Evolutionary conservation across 768 basidiomycete species (phyloP).

Genomic region (Auriscalpium microsporum): DNA sequence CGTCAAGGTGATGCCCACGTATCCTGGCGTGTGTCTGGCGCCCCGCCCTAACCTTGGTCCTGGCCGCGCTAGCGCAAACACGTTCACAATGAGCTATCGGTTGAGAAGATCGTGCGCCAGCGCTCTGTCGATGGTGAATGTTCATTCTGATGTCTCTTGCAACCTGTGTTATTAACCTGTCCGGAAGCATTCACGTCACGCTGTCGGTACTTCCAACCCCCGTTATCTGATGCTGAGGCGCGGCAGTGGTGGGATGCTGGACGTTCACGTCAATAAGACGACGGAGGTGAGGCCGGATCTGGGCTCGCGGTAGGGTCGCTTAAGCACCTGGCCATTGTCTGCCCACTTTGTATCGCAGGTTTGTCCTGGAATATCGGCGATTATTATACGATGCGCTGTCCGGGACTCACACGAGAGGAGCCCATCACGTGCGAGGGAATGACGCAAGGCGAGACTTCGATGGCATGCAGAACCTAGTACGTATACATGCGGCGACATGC

Average conservation of each 20-base stretch:
- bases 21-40: background rate
- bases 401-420: no score
- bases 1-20: slow-evolving; percentile 48
- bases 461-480: no score
- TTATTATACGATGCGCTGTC: no score
- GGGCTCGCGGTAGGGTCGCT: no score
- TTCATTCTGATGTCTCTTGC: background rate
- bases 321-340: no score
- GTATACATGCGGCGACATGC: no score
- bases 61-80: slow-evolving; percentile 48
- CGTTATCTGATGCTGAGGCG: slow-evolving; percentile 47
- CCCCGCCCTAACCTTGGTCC: slow-evolving; percentile 1
- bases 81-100: slow-evolving; percentile 62
- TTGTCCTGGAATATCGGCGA: no score
- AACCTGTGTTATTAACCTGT: slow-evolving; percentile 8
- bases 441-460: background rate
- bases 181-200: slow-evolving; percentile 64
- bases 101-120: slow-evolving; percentile 64
- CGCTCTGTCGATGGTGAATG: slow-evolving; percentile 62
- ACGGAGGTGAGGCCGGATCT: no score
- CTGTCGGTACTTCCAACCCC: slow-evolving; percentile 72
- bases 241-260: slow-evolving; percentile 47
- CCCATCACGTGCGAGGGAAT: background rate
- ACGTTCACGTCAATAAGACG: slow-evolving; percentile 7
- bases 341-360: no score